These are phyloP conservation scores for Fragilariopsis cylindrus DNA, from an alignment of 108 stramenopile species.

Conservation along the genomic window DNA sequence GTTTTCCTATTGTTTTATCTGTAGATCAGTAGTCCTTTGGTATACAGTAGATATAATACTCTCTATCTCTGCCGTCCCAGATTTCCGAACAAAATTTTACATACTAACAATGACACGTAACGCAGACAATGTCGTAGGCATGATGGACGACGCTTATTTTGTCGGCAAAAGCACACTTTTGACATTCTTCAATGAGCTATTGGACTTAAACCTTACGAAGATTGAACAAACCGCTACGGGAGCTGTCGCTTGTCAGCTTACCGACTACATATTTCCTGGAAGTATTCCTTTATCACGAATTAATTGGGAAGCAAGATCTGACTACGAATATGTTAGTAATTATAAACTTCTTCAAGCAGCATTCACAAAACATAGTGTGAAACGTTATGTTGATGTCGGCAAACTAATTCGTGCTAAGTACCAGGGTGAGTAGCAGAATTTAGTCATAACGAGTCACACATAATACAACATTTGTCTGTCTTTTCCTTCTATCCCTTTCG, in stretches of 20 bases:
- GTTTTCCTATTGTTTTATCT: no score
- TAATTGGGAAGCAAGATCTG: conserved; percentile 91
- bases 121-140: conserved; percentile 42
- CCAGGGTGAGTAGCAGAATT: conserved; percentile 71
- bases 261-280: conserved; percentile 92
- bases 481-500: no score
- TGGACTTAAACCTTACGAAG: conserved; percentile 88
- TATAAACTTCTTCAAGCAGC: conserved; percentile 98
- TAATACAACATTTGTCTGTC: no score
- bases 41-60: no score
- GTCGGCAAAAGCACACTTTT: conserved; percentile 94
- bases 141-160: conserved; percentile 99
- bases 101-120: background rate
- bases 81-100: background rate
- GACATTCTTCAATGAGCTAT: conserved; percentile 92
- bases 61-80: background rate
- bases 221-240: conserved; percentile 98
- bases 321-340: conserved; percentile 91
- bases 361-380: conserved; percentile 83
- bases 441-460: background rate
- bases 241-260: conserved; percentile 96
- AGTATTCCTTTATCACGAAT: conserved; percentile 92
- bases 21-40: no score
- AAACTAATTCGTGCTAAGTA: conserved; percentile 92
- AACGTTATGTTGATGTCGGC: conserved; percentile 86